Percentiles rank a stretch among this genome's conserved stretches.
Conservation (phyloP, 225 moss, liverwort and hornwort species). For the Polytrichum commune region DNA sequence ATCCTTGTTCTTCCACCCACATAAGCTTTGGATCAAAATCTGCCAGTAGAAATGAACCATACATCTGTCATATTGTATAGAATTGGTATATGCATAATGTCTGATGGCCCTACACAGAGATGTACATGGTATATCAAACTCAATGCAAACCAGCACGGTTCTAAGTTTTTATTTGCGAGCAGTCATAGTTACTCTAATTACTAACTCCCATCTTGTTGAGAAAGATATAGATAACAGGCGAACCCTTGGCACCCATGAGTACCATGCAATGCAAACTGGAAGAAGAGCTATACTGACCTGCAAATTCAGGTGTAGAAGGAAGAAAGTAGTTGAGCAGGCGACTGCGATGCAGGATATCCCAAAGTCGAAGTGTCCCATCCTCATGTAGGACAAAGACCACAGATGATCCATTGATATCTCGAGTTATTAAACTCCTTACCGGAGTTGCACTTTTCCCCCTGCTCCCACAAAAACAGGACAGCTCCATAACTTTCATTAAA, state of each 20-base stretch:
- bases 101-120: not conserved
- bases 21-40: conserved; percentile 59
- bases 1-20: conserved; percentile 71
- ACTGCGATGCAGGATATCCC: conserved; percentile 75
- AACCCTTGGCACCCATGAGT: not conserved
- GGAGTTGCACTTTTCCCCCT: conserved; percentile 74
- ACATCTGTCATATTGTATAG: not conserved
- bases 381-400: conserved; percentile 74
- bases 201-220: too few relatives aligned
- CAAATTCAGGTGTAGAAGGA: conserved; percentile 57
- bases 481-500: too few relatives aligned
- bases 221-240: too few relatives aligned
- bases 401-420: conserved; percentile 52
- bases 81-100: not conserved
- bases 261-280: conserved; percentile 11
- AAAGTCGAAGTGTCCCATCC: conserved; percentile 79
- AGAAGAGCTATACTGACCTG: conserved; percentile 42
- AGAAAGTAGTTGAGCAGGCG: conserved; percentile 67
- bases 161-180: too few relatives aligned
- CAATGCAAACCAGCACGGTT: too few relatives aligned
- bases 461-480: conserved; percentile 10
- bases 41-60: conserved; percentile 17
- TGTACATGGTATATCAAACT: too few relatives aligned
- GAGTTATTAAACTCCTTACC: conserved; percentile 59
- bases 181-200: too few relatives aligned